Evolutionary conservation across 345 rosid genomes (phyloP), one percentile per base, ranked within the genome.

Genomic region (Linum usitatissimum): DNA sequence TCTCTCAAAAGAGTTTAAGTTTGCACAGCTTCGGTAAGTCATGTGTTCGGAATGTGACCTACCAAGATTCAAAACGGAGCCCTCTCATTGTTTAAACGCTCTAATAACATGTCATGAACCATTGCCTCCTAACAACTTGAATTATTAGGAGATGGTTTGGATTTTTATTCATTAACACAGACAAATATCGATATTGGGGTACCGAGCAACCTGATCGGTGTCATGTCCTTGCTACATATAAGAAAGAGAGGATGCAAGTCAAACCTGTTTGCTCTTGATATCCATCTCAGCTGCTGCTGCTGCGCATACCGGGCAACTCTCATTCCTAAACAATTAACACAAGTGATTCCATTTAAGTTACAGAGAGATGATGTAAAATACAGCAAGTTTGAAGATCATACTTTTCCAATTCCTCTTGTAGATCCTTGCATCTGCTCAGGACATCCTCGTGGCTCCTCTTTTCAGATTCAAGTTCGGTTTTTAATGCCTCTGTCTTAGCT

Each of bases 361-460:
- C 8, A 34, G 28, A 12, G 45, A 39, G 17, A 45, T 1, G 17
- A 45, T 45, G 51, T 3, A 48, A 6, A 30, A 48, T 5, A 68
- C 45, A 42, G 9, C 31, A 9, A 64, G 30, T n/a, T 31, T 14
- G 62, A 70, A 67, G 58, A 73, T 69, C 51, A 7, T 64, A 90
- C 99, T 78, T 83, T 72, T 80, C 86, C 40, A 92, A 67, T 77
- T 90, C 88, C 73, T 83, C 95, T 62, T 90, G 79, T 17, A 93
- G 90, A 66, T 90, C 89, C 75, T 81, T 83, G 78, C 90, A 86
- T 77, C 79, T 84, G 73, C 71, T 68, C 72, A 80, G 66, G 68
- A 90, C 73, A 65, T 80, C 87, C 4, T 70, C 78, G 70, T 83
- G 87, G 60, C 69, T 73, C 48, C 51, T 66, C 68, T 81, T 87